Evolutionary conservation across 192 early-diverging fungal species (phyloP), one percentile per base, ranked within the genome.

Genomic region (Backusella liffmaniae): DNA sequence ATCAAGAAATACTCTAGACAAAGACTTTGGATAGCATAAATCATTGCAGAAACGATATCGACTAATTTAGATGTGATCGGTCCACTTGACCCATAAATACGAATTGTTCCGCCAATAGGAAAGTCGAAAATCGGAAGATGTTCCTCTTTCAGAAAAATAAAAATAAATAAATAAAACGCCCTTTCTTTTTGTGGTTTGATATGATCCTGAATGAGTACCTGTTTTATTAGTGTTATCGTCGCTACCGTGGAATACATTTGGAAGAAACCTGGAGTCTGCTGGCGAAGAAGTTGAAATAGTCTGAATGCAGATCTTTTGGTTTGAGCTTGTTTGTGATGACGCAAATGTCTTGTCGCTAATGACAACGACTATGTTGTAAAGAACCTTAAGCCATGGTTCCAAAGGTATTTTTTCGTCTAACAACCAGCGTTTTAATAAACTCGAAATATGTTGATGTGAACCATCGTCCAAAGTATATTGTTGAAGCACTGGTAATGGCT

Each of bases 21-120:
- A 36, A 96, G 83, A 77, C 90, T 95, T 83, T 94, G 94, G 0
- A 92, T 85, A 5, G 93, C 87, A 72, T 91, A 92, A 18, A 93
- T 85, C 29, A 94, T 81, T 16, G 96, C 73, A 62, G 91, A 88
- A n/a, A 94, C 83, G 12, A 97, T 90, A 75, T 89, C 67, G 44
- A 76, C 35, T 41, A 76, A 23, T 49, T 76, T 76, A n/a, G 18
- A 15, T 36, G 37, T 37, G 12, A 69, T 39, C 18, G 36, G 5
- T 3, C 44, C 53, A 49, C 39, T 49, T 62, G 56, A 62, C 4
- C 74, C 74, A 66, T 76, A 76, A 29, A 76, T 39, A 12, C 74
- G 74, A 26, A 76, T 21, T 6, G 74, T 76, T 34, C 74, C 74
- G 9, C 74, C 74, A 46, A 69, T 49, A 46, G 70, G 70, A 71